Base-by-base conservation (phyloP, 352 stramenopile genomes). In the Blastocystis sp. region DNA sequence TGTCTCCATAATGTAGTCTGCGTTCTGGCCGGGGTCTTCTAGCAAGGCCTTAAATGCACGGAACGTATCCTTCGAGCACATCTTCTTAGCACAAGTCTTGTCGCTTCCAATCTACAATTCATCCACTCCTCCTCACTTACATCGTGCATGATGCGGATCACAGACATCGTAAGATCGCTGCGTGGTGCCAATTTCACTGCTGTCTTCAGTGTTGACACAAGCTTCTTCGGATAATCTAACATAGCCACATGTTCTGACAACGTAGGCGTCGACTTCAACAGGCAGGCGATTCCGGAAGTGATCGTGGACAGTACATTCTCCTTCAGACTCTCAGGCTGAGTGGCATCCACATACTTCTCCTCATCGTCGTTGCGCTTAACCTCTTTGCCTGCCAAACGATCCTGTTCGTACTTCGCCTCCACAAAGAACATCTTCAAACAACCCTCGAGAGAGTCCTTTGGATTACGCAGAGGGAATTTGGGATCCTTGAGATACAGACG, bases 401-500 rank as follows among this genome's bases (percentile, higher is more conserved):
- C 77, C 26, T 76, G 34, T 23, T 88, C 77, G 39, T 79, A 79
- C 66, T 88, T 88, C 62, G 77, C 59, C 56, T 90, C 75, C 70
- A 87, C 64, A 43, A 88, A 88, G 62, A 76, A 88, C 88, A 45
- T 76, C 82, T 92, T 90, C 59, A 93, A 73, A 5, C 92, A 66
- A 47, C 88, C 87, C 68, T 94, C 92, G 13, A 94, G 79, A 62
- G 94, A 94, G 20, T 79, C 69, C 91, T 95, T 92, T 41, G 95
- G 94, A 90, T 98, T 94, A 20, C 94, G 93, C 29, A 98, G 91
- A 53, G 93, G 93, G 90, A 95, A 97, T 7, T 94, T 97, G 41
- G 95, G 95, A 63, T 96, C 93, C 90, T 97, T 95, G 73, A 98
- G 91, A 89, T 95, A 98, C 80, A 97, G 90, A 1, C 92, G 92